These are phyloP conservation scores for Xanthoceras sorbifolium DNA, from an alignment of 345 rosid genomes.

Conservation along the genomic window DNA sequence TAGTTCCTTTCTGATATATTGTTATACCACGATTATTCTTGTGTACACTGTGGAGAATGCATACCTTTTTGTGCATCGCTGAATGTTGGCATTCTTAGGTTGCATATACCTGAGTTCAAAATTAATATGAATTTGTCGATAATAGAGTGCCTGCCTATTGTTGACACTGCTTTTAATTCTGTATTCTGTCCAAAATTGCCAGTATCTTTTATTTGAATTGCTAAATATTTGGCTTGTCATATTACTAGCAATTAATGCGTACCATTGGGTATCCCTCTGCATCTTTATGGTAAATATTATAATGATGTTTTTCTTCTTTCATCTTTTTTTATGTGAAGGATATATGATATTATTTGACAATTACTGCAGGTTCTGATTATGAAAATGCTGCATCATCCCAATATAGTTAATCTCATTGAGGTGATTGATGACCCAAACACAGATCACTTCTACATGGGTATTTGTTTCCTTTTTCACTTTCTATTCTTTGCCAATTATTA, in stretches of 20 bases:
- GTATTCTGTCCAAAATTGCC: neutral
- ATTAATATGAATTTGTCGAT: neutral
- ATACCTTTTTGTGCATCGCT: neutral
- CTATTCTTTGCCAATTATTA: neutral
- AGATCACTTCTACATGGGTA: constrained; percentile 99
- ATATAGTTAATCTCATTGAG: constrained; percentile 93
- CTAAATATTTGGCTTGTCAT: neutral
- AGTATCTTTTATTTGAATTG: neutral
- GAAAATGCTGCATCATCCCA: constrained; percentile 95
- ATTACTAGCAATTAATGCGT: neutral
- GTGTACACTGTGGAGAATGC: neutral
- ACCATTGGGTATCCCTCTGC: neutral
- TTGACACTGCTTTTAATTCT: neutral
- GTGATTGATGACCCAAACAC: constrained; percentile 96
- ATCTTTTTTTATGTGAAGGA: neutral
- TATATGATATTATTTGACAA: constrained; percentile 7
- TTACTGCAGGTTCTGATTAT: constrained; percentile 77
- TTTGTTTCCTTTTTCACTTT: constrained; percentile 13
- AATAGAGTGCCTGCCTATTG: neutral
- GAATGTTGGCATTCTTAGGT: neutral
- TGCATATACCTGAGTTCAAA: neutral
- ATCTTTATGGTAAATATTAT: neutral
- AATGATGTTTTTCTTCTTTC: neutral
- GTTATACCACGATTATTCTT: neutral
- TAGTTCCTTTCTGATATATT: neutral